These are phyloP conservation scores for Nicotiana paniculata DNA, from an alignment of 257 asterid species.

Conservation along the genomic window DNA sequence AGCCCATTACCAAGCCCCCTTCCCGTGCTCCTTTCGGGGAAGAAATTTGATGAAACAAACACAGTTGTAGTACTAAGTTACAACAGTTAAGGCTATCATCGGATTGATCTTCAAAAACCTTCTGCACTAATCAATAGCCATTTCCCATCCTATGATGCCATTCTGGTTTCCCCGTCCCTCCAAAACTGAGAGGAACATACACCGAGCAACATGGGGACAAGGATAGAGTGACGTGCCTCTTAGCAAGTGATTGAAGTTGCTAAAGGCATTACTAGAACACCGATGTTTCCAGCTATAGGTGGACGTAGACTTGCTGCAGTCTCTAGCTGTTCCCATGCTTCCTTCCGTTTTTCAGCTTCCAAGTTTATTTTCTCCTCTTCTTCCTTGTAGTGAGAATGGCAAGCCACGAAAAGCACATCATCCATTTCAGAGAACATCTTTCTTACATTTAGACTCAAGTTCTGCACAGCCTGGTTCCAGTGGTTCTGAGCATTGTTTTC, in stretches of 20 bases:
- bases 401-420: constrained; percentile 41
- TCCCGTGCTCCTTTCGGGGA: neutral
- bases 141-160: neutral
- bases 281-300: constrained; percentile 55
- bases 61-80: neutral
- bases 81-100: neutral
- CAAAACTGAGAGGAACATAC: neutral
- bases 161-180: neutral
- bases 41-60: neutral
- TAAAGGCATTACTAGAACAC: constrained; percentile 51
- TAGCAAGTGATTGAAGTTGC: constrained; percentile 22
- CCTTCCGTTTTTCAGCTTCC: constrained; percentile 38
- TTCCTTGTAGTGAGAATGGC: constrained; percentile 49
- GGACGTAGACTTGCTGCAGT: constrained; percentile 44
- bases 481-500: constrained; percentile 59
- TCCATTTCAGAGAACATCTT: constrained; percentile 74
- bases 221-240: constrained; percentile 1
- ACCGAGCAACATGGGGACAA: neutral
- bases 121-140: neutral
- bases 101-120: neutral
- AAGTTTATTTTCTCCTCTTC: constrained; percentile 35
- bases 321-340: constrained; percentile 58
- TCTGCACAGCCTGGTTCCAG: constrained; percentile 80
- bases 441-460: constrained; percentile 58
- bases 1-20: neutral